Conservation (phyloP, 192 early-diverging fungal genomes). For the Entomortierella parvispora region DNA sequence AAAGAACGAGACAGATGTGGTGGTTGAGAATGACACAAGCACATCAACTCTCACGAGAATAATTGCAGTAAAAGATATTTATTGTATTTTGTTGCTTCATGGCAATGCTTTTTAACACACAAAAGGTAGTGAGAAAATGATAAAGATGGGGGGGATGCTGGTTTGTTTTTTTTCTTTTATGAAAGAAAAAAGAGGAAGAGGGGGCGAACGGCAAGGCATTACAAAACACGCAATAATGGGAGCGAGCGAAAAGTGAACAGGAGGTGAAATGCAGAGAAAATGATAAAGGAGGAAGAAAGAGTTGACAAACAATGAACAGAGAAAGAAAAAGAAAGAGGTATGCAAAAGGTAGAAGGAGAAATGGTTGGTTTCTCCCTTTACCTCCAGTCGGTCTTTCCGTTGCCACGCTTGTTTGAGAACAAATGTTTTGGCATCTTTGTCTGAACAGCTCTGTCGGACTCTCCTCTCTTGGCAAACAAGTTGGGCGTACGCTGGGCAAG, state of each 20-base stretch:
- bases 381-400: conserved; percentile 84
- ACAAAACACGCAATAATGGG: background rate
- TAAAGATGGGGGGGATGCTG: too few species aligned
- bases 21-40: too few species aligned
- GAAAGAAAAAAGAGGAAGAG: too few species aligned
- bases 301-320: background rate
- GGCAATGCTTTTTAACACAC: too few species aligned
- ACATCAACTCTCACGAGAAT: too few species aligned
- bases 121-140: too few species aligned
- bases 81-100: too few species aligned
- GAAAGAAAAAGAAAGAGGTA: background rate
- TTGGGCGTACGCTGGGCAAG: conserved; percentile 79
- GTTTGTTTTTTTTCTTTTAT: too few species aligned
- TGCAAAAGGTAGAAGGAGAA: background rate
- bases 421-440: conserved; percentile 98
- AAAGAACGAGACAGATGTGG: too few species aligned
- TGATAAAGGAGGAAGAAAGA: background rate
- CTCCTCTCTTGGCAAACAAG: conserved; percentile 83
- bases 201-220: too few species aligned
- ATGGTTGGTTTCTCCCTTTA: conserved; percentile 53
- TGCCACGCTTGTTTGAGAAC: conserved; percentile 90
- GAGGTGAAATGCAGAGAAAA: too few species aligned
- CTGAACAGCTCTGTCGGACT: conserved; percentile 92
- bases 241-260: background rate
- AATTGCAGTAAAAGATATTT: too few species aligned